Base-by-base conservation (phyloP, 1,139 yeast species). In the Chernovozyma sophiae-reginae region DNA sequence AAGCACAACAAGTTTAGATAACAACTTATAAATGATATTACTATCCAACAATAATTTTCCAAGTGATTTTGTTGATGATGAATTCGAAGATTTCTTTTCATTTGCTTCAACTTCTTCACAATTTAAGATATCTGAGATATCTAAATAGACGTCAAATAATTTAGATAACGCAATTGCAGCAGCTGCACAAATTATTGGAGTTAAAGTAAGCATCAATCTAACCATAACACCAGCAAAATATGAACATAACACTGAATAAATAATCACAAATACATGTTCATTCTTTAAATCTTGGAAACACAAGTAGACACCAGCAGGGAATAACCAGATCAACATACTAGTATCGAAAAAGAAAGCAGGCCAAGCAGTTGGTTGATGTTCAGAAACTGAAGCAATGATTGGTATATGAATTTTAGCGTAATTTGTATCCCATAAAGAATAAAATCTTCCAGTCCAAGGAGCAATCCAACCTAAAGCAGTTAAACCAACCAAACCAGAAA, bases 281-380 rank as follows among this genome's bases (percentile, higher is more conserved):
- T 92, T 87, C 39, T 81, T 77, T 55, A 94, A 72, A 44, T 92
- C 97, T 61, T 86, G 86, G 77, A 94, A 84, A 49, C 92, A 77
- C 50, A 92, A 64, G 65, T 86, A 92, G 39, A 94, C 83, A 47
- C 98, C 99, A 3, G 92, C 97, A 35, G 99, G 99, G 86, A 94
- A 92, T 49, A 94, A 73, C 98, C 98, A 94, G 52, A 92, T 86
- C 63, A 94, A 72, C 72, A 92, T 77, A 53, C 81, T 86, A 35
- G 94, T 82, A 60, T 94, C 99, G 60, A 92, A 87, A 74, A 87
- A 92, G 64, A 92, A 94, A 10, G 97, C 81, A 12, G 98, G 96
- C 99, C 99, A 94, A 11, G 98, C 96, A 18, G 98, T 92, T 42
- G 99, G 99, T 70, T 94, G 99, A 71, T 94, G 99, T 67, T 94